Base-by-base conservation (phyloP, 306 rosid species). In the Cucurbita ficifolia region DNA sequence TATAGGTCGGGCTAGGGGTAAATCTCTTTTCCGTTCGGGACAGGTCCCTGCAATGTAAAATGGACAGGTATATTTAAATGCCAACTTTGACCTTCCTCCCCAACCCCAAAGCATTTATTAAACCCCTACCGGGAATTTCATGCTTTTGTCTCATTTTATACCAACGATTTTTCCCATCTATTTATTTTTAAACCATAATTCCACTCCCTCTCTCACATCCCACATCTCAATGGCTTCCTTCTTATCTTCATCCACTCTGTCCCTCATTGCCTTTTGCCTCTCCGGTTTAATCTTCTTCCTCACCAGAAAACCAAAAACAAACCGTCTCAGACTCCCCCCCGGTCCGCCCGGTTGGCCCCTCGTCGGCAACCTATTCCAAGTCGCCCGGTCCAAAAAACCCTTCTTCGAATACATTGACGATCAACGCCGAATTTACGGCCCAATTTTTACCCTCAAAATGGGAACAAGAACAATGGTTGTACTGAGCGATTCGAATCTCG, bases 281-380 rank as follows among this genome's bases (percentile, higher is more conserved):
- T 79, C 98, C 1, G 57, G 60, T 72, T 62, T 88, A 0, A 72
- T 87, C 73, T 75, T 93, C 82, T 33, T 93, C 22, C 58, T 88
- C 51, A 81, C 82, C 33, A 80, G 63, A 0, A 87, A 77, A 69
- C 21, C 79, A 38, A 87, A 85, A 55, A 81, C 84, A 35, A 84
- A 53, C 36, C 56, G 19, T 21, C 77, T 43, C 14, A 86, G 82
- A 49, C 97, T 93, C 9, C 98, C 98, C 0, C 97, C 97, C 1
- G 94, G 97, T 0, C 98, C 98, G 11, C 94, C 90, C 0, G 98
- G 97, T 0, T 93, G 98, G 98, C 98, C 98, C 5, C 39, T 93
- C 18, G 97, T 90, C 4, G 98, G 98, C 1, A 93, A 93, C 80
- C 96, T 93, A 22, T 87, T 90, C 75, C 98, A 93, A 63, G 81